Conservation (phyloP, 768 basidiomycete species). For the Leccinum arenicola region DNA sequence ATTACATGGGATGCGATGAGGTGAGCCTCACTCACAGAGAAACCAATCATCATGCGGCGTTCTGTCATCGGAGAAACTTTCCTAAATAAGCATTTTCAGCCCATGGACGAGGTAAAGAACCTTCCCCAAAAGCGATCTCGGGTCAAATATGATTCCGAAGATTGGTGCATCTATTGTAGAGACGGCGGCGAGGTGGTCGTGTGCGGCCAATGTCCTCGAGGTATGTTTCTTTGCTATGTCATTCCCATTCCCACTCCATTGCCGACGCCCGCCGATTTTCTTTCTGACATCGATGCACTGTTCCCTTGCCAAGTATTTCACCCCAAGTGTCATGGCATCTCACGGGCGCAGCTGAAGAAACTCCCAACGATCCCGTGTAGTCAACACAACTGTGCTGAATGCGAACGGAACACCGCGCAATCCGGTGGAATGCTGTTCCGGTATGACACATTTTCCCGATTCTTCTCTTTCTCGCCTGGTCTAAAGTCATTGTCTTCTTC, state of each 20-base stretch:
- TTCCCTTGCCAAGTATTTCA: constrained; percentile 46
- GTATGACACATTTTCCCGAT: constrained; percentile 27
- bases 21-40: constrained; percentile 26
- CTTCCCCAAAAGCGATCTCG: constrained; percentile 32
- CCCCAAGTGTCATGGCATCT: constrained; percentile 43
- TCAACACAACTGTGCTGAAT: constrained; percentile 50
- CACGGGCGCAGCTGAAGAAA: constrained; percentile 27
- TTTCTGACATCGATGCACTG: background rate
- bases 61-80: background rate
- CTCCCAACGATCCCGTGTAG: constrained; percentile 36
- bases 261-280: background rate
- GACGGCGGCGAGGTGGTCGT: constrained; percentile 55
- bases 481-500: background rate
- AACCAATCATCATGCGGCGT: background rate
- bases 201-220: constrained; percentile 53
- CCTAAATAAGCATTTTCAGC: constrained; percentile 15
- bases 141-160: constrained; percentile 48
- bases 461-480: background rate
- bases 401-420: constrained; percentile 42
- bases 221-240: constrained; percentile 28
- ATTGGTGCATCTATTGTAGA: constrained; percentile 57
- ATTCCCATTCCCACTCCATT: constrained; percentile 2
- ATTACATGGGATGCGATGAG: constrained; percentile 24
- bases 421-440: constrained; percentile 60
- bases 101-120: constrained; percentile 11